Percentiles rank a stretch among this genome's conserved stretches.
These are phyloP conservation scores for Aquilaria agallochum DNA, from an alignment of 441 rosid genomes.

Conservation along the genomic window DNA sequence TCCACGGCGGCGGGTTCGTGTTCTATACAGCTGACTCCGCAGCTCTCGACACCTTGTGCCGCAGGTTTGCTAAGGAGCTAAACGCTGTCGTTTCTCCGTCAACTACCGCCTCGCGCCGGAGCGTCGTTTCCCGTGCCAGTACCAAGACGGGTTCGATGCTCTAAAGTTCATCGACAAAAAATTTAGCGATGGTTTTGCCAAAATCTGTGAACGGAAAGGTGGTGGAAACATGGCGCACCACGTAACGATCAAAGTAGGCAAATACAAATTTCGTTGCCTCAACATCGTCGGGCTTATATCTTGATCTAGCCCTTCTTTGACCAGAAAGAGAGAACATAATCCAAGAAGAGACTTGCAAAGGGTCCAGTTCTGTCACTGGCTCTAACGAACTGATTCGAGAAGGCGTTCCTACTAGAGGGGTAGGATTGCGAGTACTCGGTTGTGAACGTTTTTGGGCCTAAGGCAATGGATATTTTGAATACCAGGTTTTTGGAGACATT, in stretches of 20 bases:
- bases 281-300: slow-evolving; percentile 17
- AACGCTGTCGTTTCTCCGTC: too few relatives aligned
- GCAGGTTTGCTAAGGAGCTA: background rate
- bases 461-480: slow-evolving; percentile 17
- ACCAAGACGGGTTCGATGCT: too few relatives aligned
- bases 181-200: slow-evolving; percentile 1
- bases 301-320: slow-evolving; percentile 22
- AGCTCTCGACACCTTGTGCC: background rate
- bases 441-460: slow-evolving; percentile 23
- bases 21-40: background rate
- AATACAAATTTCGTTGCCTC: background rate
- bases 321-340: slow-evolving; percentile 20
- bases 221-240: slow-evolving; percentile 27
- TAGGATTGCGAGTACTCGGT: slow-evolving; percentile 25
- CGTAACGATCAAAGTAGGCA: slow-evolving; percentile 17
- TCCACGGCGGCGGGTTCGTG: slow-evolving; percentile 9
- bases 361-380: slow-evolving; percentile 3
- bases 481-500: slow-evolving; percentile 14
- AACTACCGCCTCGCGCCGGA: too few relatives aligned
- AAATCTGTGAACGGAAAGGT: background rate
- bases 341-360: slow-evolving; percentile 6
- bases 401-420: slow-evolving; percentile 23
- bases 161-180: too few relatives aligned
- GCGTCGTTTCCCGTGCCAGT: too few relatives aligned
- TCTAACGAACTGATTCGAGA: slow-evolving; percentile 21